phyloP scores from a whole-genome alignment of 495 filamentous ascomycete species.

The Neurospora sp. region DNA sequence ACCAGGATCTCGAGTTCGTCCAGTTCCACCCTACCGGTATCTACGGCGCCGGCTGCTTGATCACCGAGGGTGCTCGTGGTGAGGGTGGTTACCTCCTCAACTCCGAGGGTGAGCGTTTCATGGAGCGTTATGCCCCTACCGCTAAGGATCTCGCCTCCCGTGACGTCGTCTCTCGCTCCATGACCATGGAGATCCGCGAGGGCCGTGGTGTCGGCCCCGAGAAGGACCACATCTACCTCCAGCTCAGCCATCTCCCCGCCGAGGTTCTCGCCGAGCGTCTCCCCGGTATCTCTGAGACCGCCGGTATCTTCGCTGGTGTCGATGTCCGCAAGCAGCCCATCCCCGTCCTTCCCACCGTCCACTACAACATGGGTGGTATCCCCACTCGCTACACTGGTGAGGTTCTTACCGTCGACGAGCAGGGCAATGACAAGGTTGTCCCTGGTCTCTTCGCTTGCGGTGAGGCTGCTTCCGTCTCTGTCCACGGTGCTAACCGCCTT shows the following conservation, averaged over 20 bases:
- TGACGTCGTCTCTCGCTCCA: slow-evolving; percentile 91
- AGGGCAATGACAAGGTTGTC: slow-evolving; percentile 86
- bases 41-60: slow-evolving; percentile 96
- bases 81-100: slow-evolving; percentile 98
- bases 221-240: slow-evolving; percentile 95
- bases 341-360: slow-evolving; percentile 90
- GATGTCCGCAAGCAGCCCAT: slow-evolving; percentile 96
- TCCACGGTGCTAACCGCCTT: slow-evolving; percentile 94
- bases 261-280: slow-evolving; percentile 92
- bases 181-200: slow-evolving; percentile 96
- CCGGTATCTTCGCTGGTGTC: slow-evolving; percentile 90
- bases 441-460: slow-evolving; percentile 93
- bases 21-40: slow-evolving; percentile 99
- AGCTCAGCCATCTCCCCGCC: slow-evolving; percentile 85
- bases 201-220: slow-evolving; percentile 92
- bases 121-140: slow-evolving; percentile 96
- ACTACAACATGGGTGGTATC: slow-evolving; percentile 99
- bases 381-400: slow-evolving; percentile 95
- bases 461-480: slow-evolving; percentile 94
- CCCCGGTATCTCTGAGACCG: slow-evolving; percentile 96
- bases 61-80: slow-evolving; percentile 95
- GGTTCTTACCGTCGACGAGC: slow-evolving; percentile 73
- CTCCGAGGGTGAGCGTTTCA: slow-evolving; percentile 94
- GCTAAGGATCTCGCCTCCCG: slow-evolving; percentile 92
- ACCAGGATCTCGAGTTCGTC: slow-evolving; percentile 99